phyloP scores from a whole-genome alignment of 2,329 filamentous ascomycete genomes.

The Xylaria polymorpha region DNA sequence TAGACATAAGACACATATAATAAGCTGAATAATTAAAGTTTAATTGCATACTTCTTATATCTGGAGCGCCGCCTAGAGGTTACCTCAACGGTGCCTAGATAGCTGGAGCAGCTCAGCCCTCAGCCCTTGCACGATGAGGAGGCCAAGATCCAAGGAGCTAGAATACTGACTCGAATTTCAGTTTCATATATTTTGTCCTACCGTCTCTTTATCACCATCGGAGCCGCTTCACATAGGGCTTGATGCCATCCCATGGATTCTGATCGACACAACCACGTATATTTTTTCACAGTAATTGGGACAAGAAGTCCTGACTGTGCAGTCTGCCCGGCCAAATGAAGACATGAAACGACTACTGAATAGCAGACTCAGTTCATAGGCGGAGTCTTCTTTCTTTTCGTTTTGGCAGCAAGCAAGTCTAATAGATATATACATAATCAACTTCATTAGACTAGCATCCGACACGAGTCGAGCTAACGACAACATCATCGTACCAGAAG shows the following conservation, averaged over 20 bases:
- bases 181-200: background rate
- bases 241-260: too few relatives aligned
- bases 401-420: background rate
- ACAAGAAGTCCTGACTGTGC: too few relatives aligned
- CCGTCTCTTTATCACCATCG: too few relatives aligned
- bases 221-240: too few relatives aligned
- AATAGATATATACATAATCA: constrained; percentile 8
- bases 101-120: constrained; percentile 14
- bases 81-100: constrained; percentile 5
- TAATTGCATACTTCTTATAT: constrained; percentile 8
- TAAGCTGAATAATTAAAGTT: background rate
- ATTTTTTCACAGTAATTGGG: too few relatives aligned
- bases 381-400: background rate
- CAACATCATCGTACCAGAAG: constrained; percentile 72
- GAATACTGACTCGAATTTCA: background rate
- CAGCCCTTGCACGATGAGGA: constrained; percentile 1
- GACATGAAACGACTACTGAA: too few relatives aligned
- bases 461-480: constrained; percentile 59
- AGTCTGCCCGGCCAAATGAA: too few relatives aligned
- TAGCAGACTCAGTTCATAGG: too few relatives aligned
- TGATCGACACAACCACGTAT: too few relatives aligned
- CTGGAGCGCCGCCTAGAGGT: background rate
- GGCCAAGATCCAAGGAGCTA: background rate
- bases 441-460: constrained; percentile 54
- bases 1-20: background rate